phyloP scores from a whole-genome alignment of 2,329 filamentous ascomycete genomes.

The Davidsoniella australis region DNA sequence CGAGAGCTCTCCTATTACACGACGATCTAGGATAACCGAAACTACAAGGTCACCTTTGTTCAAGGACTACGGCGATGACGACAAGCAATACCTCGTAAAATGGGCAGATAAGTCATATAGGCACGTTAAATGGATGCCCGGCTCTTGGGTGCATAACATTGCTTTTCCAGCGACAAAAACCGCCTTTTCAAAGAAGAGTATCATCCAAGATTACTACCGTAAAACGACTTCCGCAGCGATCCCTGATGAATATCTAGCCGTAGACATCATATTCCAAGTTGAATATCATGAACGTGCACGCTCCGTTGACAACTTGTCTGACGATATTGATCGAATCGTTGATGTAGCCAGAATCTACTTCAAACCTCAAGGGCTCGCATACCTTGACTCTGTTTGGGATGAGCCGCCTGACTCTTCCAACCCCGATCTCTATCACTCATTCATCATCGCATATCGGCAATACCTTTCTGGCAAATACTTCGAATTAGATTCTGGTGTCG shows the following conservation, averaged over 20 bases:
- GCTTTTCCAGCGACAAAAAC: conserved; percentile 23
- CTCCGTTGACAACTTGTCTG: conserved; percentile 40
- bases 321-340: conserved; percentile 53
- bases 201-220: conserved; percentile 39
- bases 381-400: conserved; percentile 87
- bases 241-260: conserved; percentile 66
- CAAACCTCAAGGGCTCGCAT: conserved; percentile 84
- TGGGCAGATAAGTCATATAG: conserved; percentile 72
- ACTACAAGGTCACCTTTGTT: neutral
- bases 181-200: conserved; percentile 53
- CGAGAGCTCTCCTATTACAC: conserved; percentile 2
- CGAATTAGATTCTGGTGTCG: conserved; percentile 31
- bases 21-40: neutral
- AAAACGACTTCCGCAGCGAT: conserved; percentile 63
- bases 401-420: conserved; percentile 52
- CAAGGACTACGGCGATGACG: conserved; percentile 39
- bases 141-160: conserved; percentile 71
- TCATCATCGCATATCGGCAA: conserved; percentile 68
- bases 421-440: conserved; percentile 56
- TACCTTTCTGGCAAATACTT: conserved; percentile 70
- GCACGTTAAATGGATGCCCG: conserved; percentile 72
- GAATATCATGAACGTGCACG: conserved; percentile 34
- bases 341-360: conserved; percentile 60
- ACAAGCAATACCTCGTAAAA: conserved; percentile 86
- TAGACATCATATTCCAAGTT: conserved; percentile 80